Conservation (phyloP, 2,329 filamentous ascomycete genomes). For the Monilinia aucupariae region DNA sequence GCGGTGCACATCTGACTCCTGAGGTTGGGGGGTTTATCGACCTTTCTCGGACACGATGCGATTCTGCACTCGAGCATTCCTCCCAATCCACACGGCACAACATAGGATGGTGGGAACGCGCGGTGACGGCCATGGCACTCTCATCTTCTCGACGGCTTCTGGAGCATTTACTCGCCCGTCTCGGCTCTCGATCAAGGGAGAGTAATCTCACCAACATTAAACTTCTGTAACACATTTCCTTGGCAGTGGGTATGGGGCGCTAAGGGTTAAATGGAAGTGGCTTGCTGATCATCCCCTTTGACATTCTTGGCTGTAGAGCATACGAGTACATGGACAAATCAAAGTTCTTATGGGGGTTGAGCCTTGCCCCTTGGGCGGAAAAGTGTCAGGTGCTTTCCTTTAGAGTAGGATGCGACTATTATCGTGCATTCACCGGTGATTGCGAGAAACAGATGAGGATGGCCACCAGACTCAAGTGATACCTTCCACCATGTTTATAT, state of each 20-base stretch:
- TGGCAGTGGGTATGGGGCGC: neutral
- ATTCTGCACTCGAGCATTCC: no score
- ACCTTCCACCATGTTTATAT: neutral
- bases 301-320: neutral
- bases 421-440: no score
- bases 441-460: neutral
- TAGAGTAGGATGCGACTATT: neutral
- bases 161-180: neutral
- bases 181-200: neutral
- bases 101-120: neutral
- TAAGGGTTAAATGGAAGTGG: neutral
- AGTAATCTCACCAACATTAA: neutral
- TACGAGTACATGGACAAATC: no score
- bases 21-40: no score
- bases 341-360: neutral
- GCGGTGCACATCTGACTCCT: no score
- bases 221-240: neutral
- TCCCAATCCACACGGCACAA: no score
- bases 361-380: no score
- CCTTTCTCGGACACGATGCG: neutral
- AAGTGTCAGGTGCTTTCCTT: neutral
- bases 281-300: constrained; percentile 5
- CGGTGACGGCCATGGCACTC: neutral
- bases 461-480: neutral
- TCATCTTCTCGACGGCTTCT: neutral